These are phyloP conservation scores for Gelatoporia subvermispora DNA, from an alignment of 768 basidiomycete species.

Conservation along the genomic window DNA sequence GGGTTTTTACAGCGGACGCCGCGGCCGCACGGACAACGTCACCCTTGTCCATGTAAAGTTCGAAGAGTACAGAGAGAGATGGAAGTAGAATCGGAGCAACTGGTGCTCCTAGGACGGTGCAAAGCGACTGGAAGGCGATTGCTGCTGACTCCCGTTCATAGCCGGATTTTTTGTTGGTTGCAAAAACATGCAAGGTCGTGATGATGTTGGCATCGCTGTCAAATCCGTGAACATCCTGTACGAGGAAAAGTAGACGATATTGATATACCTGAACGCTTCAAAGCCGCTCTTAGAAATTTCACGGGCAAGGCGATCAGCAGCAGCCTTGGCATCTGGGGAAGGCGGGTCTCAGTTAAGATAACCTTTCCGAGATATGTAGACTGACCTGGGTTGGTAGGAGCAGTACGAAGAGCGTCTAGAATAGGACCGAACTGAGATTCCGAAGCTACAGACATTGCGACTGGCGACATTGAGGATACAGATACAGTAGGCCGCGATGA, in stretches of 20 bases:
- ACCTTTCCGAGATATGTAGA: too few relatives aligned
- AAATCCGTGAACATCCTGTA: not conserved
- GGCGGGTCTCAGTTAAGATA: too few relatives aligned
- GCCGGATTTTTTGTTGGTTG: conserved; percentile 81
- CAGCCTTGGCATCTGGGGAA: conserved; percentile 70
- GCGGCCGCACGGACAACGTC: conserved; percentile 85
- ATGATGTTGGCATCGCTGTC: conserved; percentile 59
- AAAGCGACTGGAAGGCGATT: conserved; percentile 73
- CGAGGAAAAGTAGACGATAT: conserved; percentile 3
- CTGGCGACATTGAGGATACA: conserved; percentile 46
- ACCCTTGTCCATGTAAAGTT: conserved; percentile 90
- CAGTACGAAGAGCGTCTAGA: conserved; percentile 34
- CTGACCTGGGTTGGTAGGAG: conserved; percentile 35
- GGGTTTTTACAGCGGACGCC: conserved; percentile 72
- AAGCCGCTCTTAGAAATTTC: conserved; percentile 62
- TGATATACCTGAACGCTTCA: conserved; percentile 53
- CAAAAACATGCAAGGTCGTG: conserved; percentile 60
- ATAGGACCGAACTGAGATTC: conserved; percentile 41
- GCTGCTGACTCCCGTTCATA: conserved; percentile 86
- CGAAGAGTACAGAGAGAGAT: conserved; percentile 72
- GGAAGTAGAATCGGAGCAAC: conserved; percentile 71
- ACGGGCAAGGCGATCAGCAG: conserved; percentile 74
- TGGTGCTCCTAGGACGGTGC: conserved; percentile 63
- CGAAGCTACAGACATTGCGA: conserved; percentile 41
- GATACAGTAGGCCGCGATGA: conserved; percentile 4